A percentile compares a stretch with the other conserved stretches of the same genome.
phyloP scores from a whole-genome alignment of 2,329 filamentous ascomycete genomes.

The Botryotinia convoluta region DNA sequence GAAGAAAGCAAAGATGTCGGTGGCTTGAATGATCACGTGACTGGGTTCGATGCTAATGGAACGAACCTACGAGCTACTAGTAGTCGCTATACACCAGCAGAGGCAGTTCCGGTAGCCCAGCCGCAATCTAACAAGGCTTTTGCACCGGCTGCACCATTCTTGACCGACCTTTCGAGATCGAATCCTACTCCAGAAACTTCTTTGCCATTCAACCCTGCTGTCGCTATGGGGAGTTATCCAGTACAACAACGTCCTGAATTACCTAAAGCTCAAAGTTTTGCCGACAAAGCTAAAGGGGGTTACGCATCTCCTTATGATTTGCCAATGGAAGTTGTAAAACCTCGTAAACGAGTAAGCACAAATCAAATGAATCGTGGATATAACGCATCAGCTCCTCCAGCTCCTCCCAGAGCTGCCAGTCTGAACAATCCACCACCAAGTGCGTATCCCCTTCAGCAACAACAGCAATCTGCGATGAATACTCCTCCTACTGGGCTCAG shows the following conservation, averaged over 20 bases:
- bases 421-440: conserved; percentile 29
- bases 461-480: conserved; percentile 17
- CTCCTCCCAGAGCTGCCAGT: conserved; percentile 37
- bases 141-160: conserved; percentile 33
- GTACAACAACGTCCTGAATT: conserved; percentile 44
- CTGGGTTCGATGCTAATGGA: conserved; percentile 26
- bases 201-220: conserved; percentile 29
- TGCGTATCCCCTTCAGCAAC: conserved; percentile 23
- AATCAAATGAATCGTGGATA: conserved; percentile 40
- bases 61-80: conserved; percentile 26
- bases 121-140: conserved; percentile 30
- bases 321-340: conserved; percentile 80
- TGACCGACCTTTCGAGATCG: conserved; percentile 36
- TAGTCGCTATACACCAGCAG: conserved; percentile 36
- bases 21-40: conserved; percentile 37
- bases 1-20: conserved; percentile 31
- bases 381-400: conserved; percentile 29
- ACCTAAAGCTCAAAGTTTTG: conserved; percentile 75
- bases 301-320: conserved; percentile 95
- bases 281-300: conserved; percentile 83
- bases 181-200: conserved; percentile 19
- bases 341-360: conserved; percentile 60
- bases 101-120: conserved; percentile 15
- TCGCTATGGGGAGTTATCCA: conserved; percentile 26
- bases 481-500: conserved; percentile 4